These are phyloP conservation scores for Colletotrichum graminicola DNA, from an alignment of 2,329 filamentous ascomycete species.

Conservation along the genomic window DNA sequence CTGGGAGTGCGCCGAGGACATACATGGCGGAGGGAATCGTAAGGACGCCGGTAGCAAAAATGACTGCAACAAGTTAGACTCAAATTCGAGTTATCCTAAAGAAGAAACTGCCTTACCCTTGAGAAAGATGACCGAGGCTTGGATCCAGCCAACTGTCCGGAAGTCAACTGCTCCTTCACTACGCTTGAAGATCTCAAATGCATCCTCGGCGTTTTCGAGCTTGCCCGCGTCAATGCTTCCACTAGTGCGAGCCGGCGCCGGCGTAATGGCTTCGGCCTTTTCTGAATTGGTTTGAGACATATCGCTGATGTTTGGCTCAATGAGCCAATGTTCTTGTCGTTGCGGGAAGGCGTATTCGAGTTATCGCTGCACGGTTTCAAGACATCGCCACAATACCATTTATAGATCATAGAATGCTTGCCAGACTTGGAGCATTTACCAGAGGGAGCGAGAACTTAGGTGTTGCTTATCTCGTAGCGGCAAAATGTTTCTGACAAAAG, in stretches of 20 bases:
- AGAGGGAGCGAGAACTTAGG: background rate
- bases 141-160: conserved; percentile 61
- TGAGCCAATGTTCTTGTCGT: background rate
- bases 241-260: conserved; percentile 43
- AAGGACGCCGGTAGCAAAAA: conserved; percentile 59
- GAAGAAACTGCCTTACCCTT: conserved; percentile 49
- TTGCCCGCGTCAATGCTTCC: conserved; percentile 45
- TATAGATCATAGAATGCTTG: conserved; percentile 11
- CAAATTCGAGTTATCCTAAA: background rate
- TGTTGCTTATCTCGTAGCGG: conserved; percentile 35
- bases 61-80: conserved; percentile 45
- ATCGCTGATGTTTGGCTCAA: background rate
- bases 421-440: conserved; percentile 26
- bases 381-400: conserved; percentile 18
- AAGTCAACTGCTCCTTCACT: conserved; percentile 59
- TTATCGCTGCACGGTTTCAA: background rate
- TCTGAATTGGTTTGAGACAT: conserved; percentile 41
- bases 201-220: conserved; percentile 46
- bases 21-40: conserved; percentile 58
- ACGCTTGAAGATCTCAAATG: conserved; percentile 60
- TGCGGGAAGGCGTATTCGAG: background rate
- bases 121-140: conserved; percentile 61
- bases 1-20: conserved; percentile 57
- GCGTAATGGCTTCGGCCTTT: conserved; percentile 44
- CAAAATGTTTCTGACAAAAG: conserved; percentile 32